phyloP scores from a whole-genome alignment of 177 flowering plant genomes.

The Vitis hybrid region DNA sequence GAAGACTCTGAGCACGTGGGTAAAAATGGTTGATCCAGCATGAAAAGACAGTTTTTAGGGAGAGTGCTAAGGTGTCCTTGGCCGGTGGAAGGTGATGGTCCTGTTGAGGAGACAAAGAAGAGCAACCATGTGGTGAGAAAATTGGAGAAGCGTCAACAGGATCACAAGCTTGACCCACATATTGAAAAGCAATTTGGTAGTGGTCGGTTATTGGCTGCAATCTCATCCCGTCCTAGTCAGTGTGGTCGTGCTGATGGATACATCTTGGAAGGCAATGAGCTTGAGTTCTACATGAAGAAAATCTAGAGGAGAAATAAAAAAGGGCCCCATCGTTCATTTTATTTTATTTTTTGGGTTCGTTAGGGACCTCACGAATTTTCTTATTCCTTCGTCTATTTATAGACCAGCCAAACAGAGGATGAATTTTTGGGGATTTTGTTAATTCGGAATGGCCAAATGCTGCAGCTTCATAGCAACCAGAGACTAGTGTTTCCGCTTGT shows the following conservation, averaged over 20 bases:
- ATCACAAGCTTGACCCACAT: conserved; percentile 57
- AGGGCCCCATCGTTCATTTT: rapidly evolving
- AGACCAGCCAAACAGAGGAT: too few relatives aligned
- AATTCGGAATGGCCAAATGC: conserved; percentile 28
- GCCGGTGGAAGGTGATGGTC: conserved; percentile 39
- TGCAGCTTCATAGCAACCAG: conserved; percentile 41
- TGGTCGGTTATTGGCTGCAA: conserved; percentile 68
- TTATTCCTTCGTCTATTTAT: too few relatives aligned
- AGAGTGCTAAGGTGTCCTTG: too few relatives aligned
- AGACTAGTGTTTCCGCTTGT: conserved; percentile 29
- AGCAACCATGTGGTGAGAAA: conserved; percentile 62
- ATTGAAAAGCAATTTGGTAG: conserved; percentile 77
- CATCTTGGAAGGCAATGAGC: conserved; percentile 42
- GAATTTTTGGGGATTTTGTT: too few relatives aligned
- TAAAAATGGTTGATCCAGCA: too few relatives aligned
- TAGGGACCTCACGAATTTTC: too few relatives aligned
- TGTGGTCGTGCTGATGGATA: conserved; percentile 87
- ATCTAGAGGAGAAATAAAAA: conserved; percentile 21
- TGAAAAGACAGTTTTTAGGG: too few relatives aligned
- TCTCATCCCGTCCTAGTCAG: conserved; percentile 85
- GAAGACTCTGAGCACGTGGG: too few relatives aligned
- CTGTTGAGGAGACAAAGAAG: conserved; percentile 67
- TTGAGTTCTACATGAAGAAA: conserved; percentile 48
- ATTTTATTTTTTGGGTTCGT: too few relatives aligned
- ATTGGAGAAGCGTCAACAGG: conserved; percentile 55